phyloP scores from a whole-genome alignment of 805 yeast genomes.

The Kluyveromyces aestuarii region DNA sequence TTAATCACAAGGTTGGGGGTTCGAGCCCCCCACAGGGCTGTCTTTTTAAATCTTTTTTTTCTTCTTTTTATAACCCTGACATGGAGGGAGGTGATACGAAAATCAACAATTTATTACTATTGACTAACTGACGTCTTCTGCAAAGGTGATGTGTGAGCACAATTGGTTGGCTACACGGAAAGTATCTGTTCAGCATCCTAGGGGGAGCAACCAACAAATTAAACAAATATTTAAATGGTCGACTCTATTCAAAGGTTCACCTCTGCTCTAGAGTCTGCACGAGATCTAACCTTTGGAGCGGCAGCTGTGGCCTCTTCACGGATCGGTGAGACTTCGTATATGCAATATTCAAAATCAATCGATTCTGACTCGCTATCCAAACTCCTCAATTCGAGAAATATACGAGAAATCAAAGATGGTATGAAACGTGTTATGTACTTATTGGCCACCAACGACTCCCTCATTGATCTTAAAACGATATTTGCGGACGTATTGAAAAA shows the following conservation, averaged over 20 bases:
- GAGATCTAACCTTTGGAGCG: conserved; percentile 71
- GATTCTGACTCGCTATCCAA: conserved; percentile 59
- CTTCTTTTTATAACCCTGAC: no score
- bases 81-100: no score
- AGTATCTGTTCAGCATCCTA: no score
- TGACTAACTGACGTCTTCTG: no score
- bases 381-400: conserved; percentile 58
- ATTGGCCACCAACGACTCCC: conserved; percentile 33
- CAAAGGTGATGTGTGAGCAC: no score
- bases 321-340: conserved; percentile 50
- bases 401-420: conserved; percentile 53
- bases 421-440: conserved; percentile 45
- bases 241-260: conserved; percentile 55
- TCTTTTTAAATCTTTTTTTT: background rate
- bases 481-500: conserved; percentile 90
- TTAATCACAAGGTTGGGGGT: conserved; percentile 14
- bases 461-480: conserved; percentile 34
- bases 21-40: conserved; percentile 14
- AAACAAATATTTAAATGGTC: conserved; percentile 29
- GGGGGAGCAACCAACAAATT: no score
- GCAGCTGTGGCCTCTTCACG: conserved; percentile 69
- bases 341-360: conserved; percentile 32
- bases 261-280: conserved; percentile 70
- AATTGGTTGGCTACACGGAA: no score
- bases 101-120: no score